Conservation (phyloP, 331 rosid species). For the Prunus yedoensis region DNA sequence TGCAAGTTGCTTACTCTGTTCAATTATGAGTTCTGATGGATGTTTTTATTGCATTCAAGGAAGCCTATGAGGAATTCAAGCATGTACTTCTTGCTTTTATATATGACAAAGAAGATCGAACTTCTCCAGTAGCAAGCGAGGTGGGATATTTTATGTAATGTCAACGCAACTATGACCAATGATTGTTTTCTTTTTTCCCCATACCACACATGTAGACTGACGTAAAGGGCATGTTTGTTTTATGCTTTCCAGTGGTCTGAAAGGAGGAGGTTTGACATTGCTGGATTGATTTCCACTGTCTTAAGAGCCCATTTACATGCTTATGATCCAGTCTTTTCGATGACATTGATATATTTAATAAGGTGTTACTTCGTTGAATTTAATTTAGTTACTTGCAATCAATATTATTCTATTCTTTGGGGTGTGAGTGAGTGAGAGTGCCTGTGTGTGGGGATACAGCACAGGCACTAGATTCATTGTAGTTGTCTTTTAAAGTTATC, state of each 20-base stretch:
- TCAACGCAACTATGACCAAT: background rate
- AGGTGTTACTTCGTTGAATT: slow-evolving; percentile 48
- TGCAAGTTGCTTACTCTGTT: slow-evolving; percentile 10
- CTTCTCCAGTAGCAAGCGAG: slow-evolving; percentile 90
- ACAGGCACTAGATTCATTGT: background rate
- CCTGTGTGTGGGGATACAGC: slow-evolving; percentile 6
- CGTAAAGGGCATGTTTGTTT: background rate
- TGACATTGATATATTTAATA: slow-evolving; percentile 94
- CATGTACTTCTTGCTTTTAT: slow-evolving; percentile 92
- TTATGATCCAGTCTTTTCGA: slow-evolving; percentile 86
- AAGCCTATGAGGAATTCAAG: slow-evolving; percentile 99
- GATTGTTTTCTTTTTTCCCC: background rate
- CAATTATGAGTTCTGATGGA: slow-evolving; percentile 34
- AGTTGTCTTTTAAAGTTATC: slow-evolving; percentile 8
- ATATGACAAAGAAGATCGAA: slow-evolving; percentile 78
- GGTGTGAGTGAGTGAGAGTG: background rate
- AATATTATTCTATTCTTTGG: background rate
- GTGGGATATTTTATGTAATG: slow-evolving; percentile 31
- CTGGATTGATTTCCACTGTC: slow-evolving; percentile 81
- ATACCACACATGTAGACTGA: background rate
- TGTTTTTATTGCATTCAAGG: slow-evolving; percentile 60
- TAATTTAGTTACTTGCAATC: background rate
- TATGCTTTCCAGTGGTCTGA: slow-evolving; percentile 82
- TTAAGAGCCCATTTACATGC: slow-evolving; percentile 93
- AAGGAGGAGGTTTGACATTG: slow-evolving; percentile 80